Percentiles rank a stretch among this genome's conserved stretches.
phyloP scores from a whole-genome alignment of 139 green algal species.

The Eudorina sp. region DNA sequence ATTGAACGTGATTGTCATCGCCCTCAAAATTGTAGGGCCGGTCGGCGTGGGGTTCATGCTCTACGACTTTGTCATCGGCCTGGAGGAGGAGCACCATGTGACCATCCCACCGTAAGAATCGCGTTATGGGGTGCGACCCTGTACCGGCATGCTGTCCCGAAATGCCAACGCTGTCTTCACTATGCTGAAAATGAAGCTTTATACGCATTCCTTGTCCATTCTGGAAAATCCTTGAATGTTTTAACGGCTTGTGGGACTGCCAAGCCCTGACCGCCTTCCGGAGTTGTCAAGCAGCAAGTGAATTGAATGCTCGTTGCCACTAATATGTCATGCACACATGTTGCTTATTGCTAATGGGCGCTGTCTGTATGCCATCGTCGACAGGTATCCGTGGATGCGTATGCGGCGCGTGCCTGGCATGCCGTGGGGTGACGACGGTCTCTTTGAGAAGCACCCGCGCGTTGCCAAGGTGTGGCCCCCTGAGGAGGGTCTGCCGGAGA shows the following conservation, averaged over 20 bases:
- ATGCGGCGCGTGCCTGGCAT: constrained; percentile 51
- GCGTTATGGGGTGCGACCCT: not conserved
- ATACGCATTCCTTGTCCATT: too few species aligned
- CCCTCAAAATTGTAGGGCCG: constrained; percentile 12
- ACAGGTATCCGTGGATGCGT: constrained; percentile 60
- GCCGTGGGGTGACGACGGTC: constrained; percentile 56
- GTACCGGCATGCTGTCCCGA: not conserved
- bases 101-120: constrained; percentile 51
- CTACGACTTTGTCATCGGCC: constrained; percentile 54
- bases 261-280: too few species aligned
- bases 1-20: not conserved
- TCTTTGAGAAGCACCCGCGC: constrained; percentile 46
- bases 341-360: too few species aligned
- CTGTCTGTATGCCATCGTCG: too few species aligned
- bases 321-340: too few species aligned
- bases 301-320: too few species aligned
- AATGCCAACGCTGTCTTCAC: too few species aligned
- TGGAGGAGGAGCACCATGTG: constrained; percentile 52
- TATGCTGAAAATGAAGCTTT: too few species aligned
- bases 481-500: constrained; percentile 10
- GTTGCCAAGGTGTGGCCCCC: constrained; percentile 56
- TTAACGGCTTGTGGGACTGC: too few species aligned
- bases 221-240: too few species aligned
- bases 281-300: too few species aligned
- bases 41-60: constrained; percentile 51